Base-by-base conservation (phyloP, 768 basidiomycete genomes). In the Rhizopogon roseolus region DNA sequence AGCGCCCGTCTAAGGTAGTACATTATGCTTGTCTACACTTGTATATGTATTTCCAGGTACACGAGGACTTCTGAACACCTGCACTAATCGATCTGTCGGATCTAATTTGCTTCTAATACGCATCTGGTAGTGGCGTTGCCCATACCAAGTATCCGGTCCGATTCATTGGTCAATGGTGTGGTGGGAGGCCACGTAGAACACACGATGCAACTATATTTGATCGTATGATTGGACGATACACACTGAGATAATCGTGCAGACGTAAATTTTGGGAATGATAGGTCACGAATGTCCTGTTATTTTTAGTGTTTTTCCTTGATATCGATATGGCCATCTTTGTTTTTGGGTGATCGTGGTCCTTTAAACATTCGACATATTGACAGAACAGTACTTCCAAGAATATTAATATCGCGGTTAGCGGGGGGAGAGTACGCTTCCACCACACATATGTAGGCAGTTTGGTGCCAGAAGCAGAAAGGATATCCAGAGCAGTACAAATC, bases 51-150 rank as follows among this genome's bases (percentile, higher is more conserved):
- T 52, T 57, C 50, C 45, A 64, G 65, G 60, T 71, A 69, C 69
- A 69, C 63, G 60, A 71, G 67, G 67, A 56, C 49, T 44, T 54
- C 48, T 62, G 59, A 55, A 54, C 53, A 57, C 52, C 56, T 42
- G 54, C 61, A 52, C 60, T 56, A 56, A 56, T 60, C 44, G 50
- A 45, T 50, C 42, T 57, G 57, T 58, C 68, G 60, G 62, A 70
- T 68, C 69, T 71, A 54, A 64, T 44, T 40, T 48, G 45, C 17
- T 11, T 40, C 34, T 58, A 58, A 60, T 59, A 52, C 32, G 10
- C 34, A 36, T 36, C 44, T 43, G 28, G 50, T 44, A 34, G 41
- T 53, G 34, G 32, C 16, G 10, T 48, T 48, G 44, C 28, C 28
- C n/a, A 48, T 48, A 48, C 34, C 9, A 22, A 45, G 14, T 10